Evolutionary conservation across 805 yeast genomes (phyloP), one percentile per base, ranked within the genome.

Genomic region (Starmerella vitae): DNA sequence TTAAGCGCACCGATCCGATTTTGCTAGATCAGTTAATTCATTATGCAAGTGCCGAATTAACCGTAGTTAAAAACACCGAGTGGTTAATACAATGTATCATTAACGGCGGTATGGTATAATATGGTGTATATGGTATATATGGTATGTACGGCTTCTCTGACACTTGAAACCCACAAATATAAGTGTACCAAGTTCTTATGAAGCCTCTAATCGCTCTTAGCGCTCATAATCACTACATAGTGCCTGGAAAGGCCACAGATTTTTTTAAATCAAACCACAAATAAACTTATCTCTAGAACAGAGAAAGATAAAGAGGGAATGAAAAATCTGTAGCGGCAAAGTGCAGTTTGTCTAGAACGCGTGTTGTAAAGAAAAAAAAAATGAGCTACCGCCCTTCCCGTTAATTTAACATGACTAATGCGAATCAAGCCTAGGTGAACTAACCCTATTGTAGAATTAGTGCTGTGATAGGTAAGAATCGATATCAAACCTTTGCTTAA

Each of bases 21-120:
- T 19, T 41, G 20, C 42, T 44, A 14, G 36, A 22, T 36, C 42
- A 41, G 18, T 18, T 45, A 38, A 34, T 36, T 28, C 29, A 35
- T 18, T 43, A 44, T 30, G 46, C 44, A 12, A 31, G 42, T 1
- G 38, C 42, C 2, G 47, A 42, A n/a, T 13, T 34, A 12, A 45
- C 49, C 2, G 22, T 46, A 4, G 31, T 38, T 3, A 45, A 42
- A 29, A 46, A 37, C 36, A 43, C 49, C 7, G 54, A 54, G 18
- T 58, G 62, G 62, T 41, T 58, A 17, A 43, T 53, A 15, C 59
- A 54, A 26, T 49, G 58, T 33, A 38, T 58, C 19, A 53, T 58
- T 8, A 53, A 50, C 42, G 55, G 56, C 22, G 42, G 52, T 25
- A 26, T 56, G 2, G 50, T 58, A 0, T 55, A 36, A 32, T 15